phyloP scores from a whole-genome alignment of 1,139 yeast genomes.

The Sugiyamaella xylanicola region DNA sequence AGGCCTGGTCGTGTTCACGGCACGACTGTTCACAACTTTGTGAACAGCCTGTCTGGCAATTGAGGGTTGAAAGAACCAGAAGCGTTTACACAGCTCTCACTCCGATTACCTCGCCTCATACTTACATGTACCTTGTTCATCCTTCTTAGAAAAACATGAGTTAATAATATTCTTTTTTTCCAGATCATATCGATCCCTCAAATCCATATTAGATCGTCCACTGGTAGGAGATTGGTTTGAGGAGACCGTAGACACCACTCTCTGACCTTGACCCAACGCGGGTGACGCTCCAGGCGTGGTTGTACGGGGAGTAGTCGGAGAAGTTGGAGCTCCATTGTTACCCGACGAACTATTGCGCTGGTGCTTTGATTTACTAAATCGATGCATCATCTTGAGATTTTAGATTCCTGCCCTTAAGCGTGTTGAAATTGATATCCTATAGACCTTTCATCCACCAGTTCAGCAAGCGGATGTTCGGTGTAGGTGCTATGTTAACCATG shows the following conservation, averaged over 20 bases:
- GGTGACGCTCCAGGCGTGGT: neutral
- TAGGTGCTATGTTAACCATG: no score
- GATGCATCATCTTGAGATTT: constrained; percentile 4
- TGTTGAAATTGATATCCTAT: no score
- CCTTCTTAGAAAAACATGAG: constrained; percentile 26
- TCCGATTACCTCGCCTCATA: neutral
- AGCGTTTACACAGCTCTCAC: no score
- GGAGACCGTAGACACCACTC: neutral
- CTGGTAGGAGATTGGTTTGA: constrained; percentile 7
- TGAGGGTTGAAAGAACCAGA: no score
- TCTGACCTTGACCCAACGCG: neutral
- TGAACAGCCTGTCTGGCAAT: no score
- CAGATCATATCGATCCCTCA: constrained; percentile 20
- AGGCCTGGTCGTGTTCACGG: no score
- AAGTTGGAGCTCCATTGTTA: neutral
- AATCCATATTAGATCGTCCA: neutral
- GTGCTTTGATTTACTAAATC: constrained; percentile 12
- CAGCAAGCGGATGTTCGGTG: no score
- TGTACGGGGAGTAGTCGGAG: constrained; percentile 2
- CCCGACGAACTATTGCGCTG: constrained; percentile 6
- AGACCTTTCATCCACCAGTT: no score
- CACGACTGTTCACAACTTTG: no score
- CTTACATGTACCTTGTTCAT: constrained; percentile 26
- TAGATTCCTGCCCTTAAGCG: neutral
- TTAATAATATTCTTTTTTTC: constrained; percentile 24